Evolutionary conservation across 768 basidiomycete genomes (phyloP), one percentile per base, ranked within the genome.

Genomic region (Gymnopilus dilepis): DNA sequence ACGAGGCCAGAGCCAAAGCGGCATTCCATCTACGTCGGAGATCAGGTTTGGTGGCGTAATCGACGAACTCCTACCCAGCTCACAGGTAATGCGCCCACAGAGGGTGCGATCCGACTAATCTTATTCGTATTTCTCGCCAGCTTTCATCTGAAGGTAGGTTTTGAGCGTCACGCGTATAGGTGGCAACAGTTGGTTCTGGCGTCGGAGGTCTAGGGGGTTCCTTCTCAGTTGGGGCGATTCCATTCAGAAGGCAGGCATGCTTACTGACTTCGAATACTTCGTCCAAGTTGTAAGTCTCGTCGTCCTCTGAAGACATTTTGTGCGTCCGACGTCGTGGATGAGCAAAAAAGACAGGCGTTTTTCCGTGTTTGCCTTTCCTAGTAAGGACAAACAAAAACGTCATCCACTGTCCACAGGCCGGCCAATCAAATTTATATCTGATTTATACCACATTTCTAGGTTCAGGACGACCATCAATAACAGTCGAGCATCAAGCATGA

Each of bases 61-160:
- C 1, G n/a, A 34, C 6, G 45, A 4, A 7, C 13, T 48, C 9
- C 5, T 31, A 22, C 1, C 6, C 47, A 7, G 71, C 80, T 60
- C 65, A 93, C 92, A 94, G 72, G 69, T 92, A 78, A 69, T 94
- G 91, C 1, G 86, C 92, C 92, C 92, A 94, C 4, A 94, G 76
- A 1, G 91, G 88, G 69, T 94, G 93, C 1, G 83, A 83, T 13
- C 93, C 93, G 0, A 95, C 90, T 6, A 95, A 80, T 61, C 85
- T 77, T 40, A 95, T 88, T 5, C 76, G 73, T 15, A 95, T 77
- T 33, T 79, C 72, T 11, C 73, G 65, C 81, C 80, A 79, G 31
- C 74, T 71, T 22, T 47, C 55, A 15, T 48, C 47, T 1, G 50
- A 41, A 22, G 58, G 40, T 37, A 62, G 60, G 26, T 71, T 48